Evolutionary conservation across 495 filamentous ascomycete species (phyloP).

Genomic region (Trichoderma erinaceum): DNA sequence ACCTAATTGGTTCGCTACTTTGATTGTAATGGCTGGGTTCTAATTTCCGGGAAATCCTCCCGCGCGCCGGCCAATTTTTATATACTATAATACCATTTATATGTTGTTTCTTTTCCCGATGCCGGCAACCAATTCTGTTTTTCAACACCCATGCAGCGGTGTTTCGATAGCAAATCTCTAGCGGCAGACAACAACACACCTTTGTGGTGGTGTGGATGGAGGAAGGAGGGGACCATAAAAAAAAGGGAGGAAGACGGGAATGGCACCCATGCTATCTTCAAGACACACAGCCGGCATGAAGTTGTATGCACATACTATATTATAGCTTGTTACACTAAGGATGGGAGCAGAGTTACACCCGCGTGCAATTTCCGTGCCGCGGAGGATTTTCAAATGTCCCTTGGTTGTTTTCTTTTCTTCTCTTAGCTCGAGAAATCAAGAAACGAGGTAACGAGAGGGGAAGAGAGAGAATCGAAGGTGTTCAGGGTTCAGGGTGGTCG

Average conservation of each 20-base stretch:
- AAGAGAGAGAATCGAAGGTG: not conserved
- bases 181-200: not conserved
- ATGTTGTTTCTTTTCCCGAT: too few relatives aligned
- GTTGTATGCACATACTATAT: not conserved
- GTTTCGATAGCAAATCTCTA: not conserved
- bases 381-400: not conserved
- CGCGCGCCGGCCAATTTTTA: too few relatives aligned
- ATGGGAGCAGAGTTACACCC: not conserved
- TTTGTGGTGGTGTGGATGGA: not conserved
- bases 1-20: conserved; percentile 7
- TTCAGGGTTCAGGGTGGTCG: not conserved
- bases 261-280: not conserved
- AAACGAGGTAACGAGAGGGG: not conserved
- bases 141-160: not conserved
- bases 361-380: not conserved
- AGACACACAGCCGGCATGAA: not conserved
- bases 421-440: not conserved
- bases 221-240: too few relatives aligned
- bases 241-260: not conserved
- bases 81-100: too few relatives aligned
- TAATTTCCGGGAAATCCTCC: too few relatives aligned
- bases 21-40: not conserved
- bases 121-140: not conserved
- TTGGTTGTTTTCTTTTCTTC: not conserved
- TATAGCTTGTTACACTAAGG: not conserved